These are phyloP conservation scores for Cercospora sesami DNA, from an alignment of 2,329 filamentous ascomycete species.

Conservation along the genomic window DNA sequence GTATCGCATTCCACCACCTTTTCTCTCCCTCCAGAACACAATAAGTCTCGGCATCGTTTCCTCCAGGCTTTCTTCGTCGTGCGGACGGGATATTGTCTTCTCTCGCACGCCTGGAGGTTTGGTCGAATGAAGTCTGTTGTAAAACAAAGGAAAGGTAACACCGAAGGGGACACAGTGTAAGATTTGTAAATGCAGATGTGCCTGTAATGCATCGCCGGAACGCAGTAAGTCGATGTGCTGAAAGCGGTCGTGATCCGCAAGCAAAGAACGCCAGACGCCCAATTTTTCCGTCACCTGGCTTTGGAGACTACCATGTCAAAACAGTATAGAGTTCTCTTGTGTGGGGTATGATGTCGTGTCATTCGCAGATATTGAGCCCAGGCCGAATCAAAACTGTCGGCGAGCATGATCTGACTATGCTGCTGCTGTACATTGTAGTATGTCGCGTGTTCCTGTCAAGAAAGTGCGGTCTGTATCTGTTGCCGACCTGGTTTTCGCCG, in stretches of 20 bases:
- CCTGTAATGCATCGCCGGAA: slow-evolving; percentile 14
- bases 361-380: slow-evolving; percentile 5
- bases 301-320: slow-evolving; percentile 1
- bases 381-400: slow-evolving; percentile 5
- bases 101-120: background rate
- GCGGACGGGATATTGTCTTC: background rate
- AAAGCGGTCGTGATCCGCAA: slow-evolving; percentile 5
- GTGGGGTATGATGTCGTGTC: slow-evolving; percentile 10
- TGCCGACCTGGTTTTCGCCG: slow-evolving; percentile 16
- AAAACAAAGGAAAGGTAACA: slow-evolving; percentile 3
- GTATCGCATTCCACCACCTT: background rate
- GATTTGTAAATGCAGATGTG: slow-evolving; percentile 7
- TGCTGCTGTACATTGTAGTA: slow-evolving; percentile 24
- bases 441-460: slow-evolving; percentile 17
- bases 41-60: background rate
- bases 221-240: slow-evolving; percentile 4
- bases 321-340: background rate
- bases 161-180: background rate
- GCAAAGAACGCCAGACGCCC: slow-evolving; percentile 1
- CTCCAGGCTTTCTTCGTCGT: background rate
- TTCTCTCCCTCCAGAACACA: background rate
- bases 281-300: background rate
- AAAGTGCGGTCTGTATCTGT: slow-evolving; percentile 17
- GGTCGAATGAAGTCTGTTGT: background rate
- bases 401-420: slow-evolving; percentile 12